phyloP scores from a whole-genome alignment of 2,329 filamentous ascomycete species.

The Alternaria ethzedia region DNA sequence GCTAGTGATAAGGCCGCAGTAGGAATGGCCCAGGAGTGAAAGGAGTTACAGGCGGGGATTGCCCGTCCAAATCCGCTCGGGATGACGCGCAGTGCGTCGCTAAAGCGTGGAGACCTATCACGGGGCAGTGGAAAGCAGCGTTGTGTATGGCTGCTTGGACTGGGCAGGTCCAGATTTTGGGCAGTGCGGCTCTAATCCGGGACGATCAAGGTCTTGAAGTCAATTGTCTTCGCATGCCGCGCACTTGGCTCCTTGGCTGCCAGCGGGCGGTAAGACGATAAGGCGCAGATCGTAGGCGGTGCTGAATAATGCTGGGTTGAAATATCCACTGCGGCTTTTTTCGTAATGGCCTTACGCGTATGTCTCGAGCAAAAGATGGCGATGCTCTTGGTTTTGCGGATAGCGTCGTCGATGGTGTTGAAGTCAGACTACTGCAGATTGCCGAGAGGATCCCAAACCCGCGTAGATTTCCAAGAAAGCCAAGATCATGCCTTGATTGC shows the following conservation, averaged over 20 bases:
- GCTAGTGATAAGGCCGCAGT: not conserved
- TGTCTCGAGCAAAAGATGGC: not conserved
- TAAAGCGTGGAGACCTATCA: not conserved
- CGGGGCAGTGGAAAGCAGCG: not conserved
- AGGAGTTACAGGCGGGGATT: conserved; percentile 14
- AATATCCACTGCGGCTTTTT: not conserved
- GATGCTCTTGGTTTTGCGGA: not conserved
- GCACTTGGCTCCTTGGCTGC: conserved; percentile 26
- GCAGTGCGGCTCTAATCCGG: not conserved
- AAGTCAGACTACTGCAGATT: not conserved
- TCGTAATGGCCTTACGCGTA: not conserved
- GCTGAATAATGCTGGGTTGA: not conserved
- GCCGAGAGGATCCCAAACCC: conserved; percentile 2
- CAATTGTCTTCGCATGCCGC: conserved; percentile 15
- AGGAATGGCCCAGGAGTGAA: conserved; percentile 4
- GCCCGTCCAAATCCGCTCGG: not conserved
- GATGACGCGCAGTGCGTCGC: conserved; percentile 14
- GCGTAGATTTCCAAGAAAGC: conserved; percentile 2
- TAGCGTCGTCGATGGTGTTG: not conserved
- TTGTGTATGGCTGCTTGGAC: not conserved
- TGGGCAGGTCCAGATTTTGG: not conserved
- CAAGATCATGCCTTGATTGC: conserved; percentile 15
- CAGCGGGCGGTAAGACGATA: conserved; percentile 6
- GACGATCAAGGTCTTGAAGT: conserved; percentile 9
- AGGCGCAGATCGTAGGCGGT: conserved; percentile 6